phyloP scores from a whole-genome alignment of 73 alveolate species.

The Effrenium voratum region DNA sequence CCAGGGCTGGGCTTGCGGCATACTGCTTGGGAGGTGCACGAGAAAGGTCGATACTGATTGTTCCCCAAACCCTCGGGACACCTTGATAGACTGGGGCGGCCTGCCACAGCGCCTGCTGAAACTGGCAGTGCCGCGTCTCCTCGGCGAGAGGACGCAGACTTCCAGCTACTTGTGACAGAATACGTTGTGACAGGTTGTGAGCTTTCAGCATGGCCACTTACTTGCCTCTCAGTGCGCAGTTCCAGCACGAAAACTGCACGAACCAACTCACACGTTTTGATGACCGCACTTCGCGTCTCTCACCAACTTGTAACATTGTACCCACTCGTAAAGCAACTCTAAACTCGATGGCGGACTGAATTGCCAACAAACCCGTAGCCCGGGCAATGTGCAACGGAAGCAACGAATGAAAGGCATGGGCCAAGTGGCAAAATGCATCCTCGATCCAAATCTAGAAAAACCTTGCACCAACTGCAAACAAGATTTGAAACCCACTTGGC shows the following conservation, averaged over 20 bases:
- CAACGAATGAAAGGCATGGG: no score
- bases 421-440: no score
- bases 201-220: no score
- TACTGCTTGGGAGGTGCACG: neutral
- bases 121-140: conserved; percentile 2
- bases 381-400: no score
- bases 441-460: no score
- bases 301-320: neutral
- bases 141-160: neutral
- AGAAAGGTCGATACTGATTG: neutral
- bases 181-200: no score
- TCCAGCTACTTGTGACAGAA: neutral
- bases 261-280: neutral
- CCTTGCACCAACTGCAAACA: no score
- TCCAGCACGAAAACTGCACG: neutral
- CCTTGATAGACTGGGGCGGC: neutral
- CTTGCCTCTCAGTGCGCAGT: no score
- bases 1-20: neutral
- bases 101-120: neutral
- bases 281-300: neutral
- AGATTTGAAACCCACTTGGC: no score
- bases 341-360: no score
- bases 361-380: no score
- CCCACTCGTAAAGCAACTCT: no score
- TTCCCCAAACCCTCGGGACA: neutral